phyloP scores from a whole-genome alignment of 2,329 filamentous ascomycete genomes.

The Trichoderma semiorbis region DNA sequence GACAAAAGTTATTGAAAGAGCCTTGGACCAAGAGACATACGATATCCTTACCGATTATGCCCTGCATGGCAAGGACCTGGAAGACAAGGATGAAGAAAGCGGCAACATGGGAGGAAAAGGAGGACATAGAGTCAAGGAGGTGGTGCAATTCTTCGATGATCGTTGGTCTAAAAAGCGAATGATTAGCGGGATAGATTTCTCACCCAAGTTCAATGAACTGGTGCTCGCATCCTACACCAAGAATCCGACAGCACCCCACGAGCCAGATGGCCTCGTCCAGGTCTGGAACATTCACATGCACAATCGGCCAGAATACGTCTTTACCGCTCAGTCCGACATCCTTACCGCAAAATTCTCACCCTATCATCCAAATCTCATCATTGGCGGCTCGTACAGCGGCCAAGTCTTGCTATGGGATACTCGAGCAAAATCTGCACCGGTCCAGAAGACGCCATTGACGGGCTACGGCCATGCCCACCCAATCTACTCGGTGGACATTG shows the following conservation, averaged over 20 bases:
- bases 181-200: constrained; percentile 94
- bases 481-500: constrained; percentile 91
- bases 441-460: constrained; percentile 93
- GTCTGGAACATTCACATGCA: constrained; percentile 97
- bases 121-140: constrained; percentile 74
- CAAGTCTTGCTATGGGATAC: constrained; percentile 98
- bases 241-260: constrained; percentile 89
- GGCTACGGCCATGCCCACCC: constrained; percentile 95
- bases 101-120: constrained; percentile 69
- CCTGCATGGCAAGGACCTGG: constrained; percentile 67
- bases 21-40: constrained; percentile 85
- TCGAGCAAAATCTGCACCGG: constrained; percentile 79
- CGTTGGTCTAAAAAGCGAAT: constrained; percentile 97
- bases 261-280: constrained; percentile 88
- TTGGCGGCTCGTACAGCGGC: constrained; percentile 93
- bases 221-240: constrained; percentile 95
- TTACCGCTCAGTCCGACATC: constrained; percentile 94
- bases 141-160: constrained; percentile 91
- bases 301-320: constrained; percentile 91
- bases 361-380: constrained; percentile 92
- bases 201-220: constrained; percentile 89
- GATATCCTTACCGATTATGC: constrained; percentile 95
- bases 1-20: constrained; percentile 94
- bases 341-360: constrained; percentile 97
- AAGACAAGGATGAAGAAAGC: constrained; percentile 78